phyloP scores from a whole-genome alignment of 2,329 filamentous ascomycete genomes.

The Fusarium neocosmosporiellum region DNA sequence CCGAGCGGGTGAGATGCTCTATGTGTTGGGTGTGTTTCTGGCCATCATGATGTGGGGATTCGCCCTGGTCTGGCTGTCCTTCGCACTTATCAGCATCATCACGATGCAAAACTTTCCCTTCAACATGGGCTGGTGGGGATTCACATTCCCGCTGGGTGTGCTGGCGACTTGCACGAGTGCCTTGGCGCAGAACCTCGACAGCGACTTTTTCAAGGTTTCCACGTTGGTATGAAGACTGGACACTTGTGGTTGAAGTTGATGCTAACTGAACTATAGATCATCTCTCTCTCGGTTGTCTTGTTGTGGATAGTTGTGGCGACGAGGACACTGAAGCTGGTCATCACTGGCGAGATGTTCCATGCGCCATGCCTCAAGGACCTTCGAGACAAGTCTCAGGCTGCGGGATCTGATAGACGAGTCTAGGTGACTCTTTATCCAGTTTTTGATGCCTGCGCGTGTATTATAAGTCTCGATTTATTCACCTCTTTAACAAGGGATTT shows the following conservation, averaged over 20 bases:
- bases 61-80: slow-evolving; percentile 56
- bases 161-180: slow-evolving; percentile 55
- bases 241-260: background rate
- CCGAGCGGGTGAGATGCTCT: slow-evolving; percentile 59
- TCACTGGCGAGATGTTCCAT: slow-evolving; percentile 57
- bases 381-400: slow-evolving; percentile 46
- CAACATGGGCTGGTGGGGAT: slow-evolving; percentile 62
- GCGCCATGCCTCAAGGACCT: slow-evolving; percentile 57
- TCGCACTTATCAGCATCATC: slow-evolving; percentile 55
- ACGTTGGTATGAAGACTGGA: slow-evolving; percentile 46
- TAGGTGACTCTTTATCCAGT: slow-evolving; percentile 15
- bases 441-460: background rate
- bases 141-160: slow-evolving; percentile 60
- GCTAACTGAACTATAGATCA: slow-evolving; percentile 46
- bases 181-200: slow-evolving; percentile 55
- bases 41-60: slow-evolving; percentile 59
- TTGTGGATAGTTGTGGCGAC: slow-evolving; percentile 56
- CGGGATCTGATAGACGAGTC: slow-evolving; percentile 42
- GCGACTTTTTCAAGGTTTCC: slow-evolving; percentile 56
- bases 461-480: background rate
- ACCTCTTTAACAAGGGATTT: background rate
- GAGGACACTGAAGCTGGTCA: slow-evolving; percentile 52
- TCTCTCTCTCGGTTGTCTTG: slow-evolving; percentile 54
- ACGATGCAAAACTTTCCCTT: slow-evolving; percentile 56
- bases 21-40: slow-evolving; percentile 64